These are phyloP conservation scores for Coprinellus micaceus DNA, from an alignment of 768 basidiomycete genomes.

Conservation along the genomic window DNA sequence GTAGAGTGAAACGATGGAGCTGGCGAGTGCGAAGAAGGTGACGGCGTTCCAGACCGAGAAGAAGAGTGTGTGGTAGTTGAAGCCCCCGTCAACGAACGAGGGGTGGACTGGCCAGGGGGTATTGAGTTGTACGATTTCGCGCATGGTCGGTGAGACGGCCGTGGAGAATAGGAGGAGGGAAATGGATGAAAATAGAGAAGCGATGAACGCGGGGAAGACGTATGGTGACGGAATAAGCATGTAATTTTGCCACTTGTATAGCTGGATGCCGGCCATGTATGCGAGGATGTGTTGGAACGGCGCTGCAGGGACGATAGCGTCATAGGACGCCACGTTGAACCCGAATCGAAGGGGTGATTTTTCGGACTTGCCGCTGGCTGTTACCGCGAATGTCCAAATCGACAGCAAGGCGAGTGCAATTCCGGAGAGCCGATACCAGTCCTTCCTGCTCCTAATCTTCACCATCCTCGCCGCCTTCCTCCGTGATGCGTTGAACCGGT, in stretches of 20 bases:
- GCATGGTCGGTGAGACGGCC: constrained; percentile 5
- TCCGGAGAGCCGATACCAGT: not conserved
- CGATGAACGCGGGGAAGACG: constrained; percentile 4
- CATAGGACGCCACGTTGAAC: constrained; percentile 2
- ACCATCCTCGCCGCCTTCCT: not conserved
- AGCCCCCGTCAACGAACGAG: constrained; percentile 14
- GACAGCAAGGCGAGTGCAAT: not conserved
- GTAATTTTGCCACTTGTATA: not conserved
- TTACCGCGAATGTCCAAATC: not conserved
- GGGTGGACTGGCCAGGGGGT: constrained; percentile 9
- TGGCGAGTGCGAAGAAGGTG: constrained; percentile 14
- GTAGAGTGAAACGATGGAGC: constrained; percentile 16
- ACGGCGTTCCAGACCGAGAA: constrained; percentile 18
- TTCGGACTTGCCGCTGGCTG: not conserved
- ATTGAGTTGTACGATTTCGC: constrained; percentile 11
- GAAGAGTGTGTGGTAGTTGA: constrained; percentile 15
- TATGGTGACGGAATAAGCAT: constrained; percentile 1
- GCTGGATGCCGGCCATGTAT: constrained; percentile 2
- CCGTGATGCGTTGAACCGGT: too few species aligned
- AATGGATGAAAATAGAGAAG: constrained; percentile 12
- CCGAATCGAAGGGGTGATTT: not conserved
- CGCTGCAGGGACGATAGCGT: not conserved
- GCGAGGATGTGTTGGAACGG: constrained; percentile 4
- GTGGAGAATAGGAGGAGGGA: not conserved
- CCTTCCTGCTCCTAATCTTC: not conserved